These are phyloP conservation scores for Puccinia novopanici DNA, from an alignment of 1,284 basidiomycete genomes.

Conservation along the genomic window DNA sequence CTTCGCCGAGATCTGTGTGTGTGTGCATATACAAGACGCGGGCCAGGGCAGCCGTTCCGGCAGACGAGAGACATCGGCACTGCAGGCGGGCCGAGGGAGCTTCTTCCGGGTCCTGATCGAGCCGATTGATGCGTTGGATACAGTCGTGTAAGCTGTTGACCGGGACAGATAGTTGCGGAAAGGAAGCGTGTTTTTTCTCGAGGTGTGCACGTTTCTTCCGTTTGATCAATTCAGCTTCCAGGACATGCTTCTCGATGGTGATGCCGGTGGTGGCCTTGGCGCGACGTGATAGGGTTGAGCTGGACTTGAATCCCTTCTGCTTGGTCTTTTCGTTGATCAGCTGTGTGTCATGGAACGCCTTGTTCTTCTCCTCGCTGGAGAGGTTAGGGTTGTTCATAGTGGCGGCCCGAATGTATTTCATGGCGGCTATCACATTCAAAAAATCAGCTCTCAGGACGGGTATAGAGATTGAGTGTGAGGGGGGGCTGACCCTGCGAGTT, in stretches of 20 bases:
- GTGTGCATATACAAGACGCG: too few species aligned
- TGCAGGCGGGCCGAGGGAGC: too few species aligned
- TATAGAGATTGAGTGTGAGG: background rate
- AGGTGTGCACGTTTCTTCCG: background rate
- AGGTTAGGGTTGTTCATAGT: background rate
- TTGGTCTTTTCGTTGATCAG: conserved; percentile 5
- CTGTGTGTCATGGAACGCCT: background rate
- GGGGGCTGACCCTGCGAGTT: background rate
- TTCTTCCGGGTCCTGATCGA: background rate
- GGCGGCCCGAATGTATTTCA: background rate
- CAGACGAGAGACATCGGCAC: too few species aligned
- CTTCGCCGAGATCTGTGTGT: too few species aligned
- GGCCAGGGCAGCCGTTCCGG: too few species aligned
- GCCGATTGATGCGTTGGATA: background rate
- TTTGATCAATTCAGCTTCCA: background rate
- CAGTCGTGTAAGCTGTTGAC: background rate
- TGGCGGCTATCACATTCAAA: background rate
- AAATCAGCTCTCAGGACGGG: background rate
- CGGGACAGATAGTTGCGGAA: background rate
- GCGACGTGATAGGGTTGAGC: too few species aligned
- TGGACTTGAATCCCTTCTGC: background rate
- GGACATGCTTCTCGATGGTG: background rate
- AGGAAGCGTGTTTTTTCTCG: background rate
- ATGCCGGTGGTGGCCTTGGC: too few species aligned
- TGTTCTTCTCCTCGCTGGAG: background rate